Conservation (phyloP, 2,329 filamentous ascomycete species). For the Gnomoniopsis sp. region DNA sequence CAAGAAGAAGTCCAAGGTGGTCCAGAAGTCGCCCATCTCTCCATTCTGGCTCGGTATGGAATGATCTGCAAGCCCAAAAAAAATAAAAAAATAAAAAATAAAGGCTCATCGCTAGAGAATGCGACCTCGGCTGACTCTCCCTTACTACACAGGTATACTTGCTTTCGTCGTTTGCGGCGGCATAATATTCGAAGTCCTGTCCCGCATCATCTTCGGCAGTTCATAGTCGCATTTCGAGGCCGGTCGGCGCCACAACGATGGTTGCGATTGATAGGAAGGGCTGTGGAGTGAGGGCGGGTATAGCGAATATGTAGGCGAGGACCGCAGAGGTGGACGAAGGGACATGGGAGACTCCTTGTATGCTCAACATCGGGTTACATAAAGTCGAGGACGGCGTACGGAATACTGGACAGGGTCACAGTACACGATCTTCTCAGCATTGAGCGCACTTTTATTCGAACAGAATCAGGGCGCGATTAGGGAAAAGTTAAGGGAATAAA, state of each 20-base stretch:
- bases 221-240: conserved; percentile 3
- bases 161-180: conserved; percentile 61
- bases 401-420: conserved; percentile 9
- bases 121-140: conserved; percentile 18
- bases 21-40: conserved; percentile 59
- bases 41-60: conserved; percentile 61
- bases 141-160: conserved; percentile 42
- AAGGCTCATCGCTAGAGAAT: too few species aligned
- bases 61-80: not conserved
- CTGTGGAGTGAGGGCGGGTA: not conserved
- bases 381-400: not conserved
- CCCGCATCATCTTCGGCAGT: conserved; percentile 46
- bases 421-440: conserved; percentile 8
- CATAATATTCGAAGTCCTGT: conserved; percentile 54
- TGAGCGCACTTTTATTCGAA: not conserved
- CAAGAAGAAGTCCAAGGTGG: conserved; percentile 57
- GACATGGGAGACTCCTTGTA: not conserved
- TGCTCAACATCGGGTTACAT: not conserved
- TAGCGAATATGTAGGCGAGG: not conserved
- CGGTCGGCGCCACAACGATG: conserved; percentile 18
- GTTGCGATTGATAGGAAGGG: not conserved
- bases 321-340: not conserved
- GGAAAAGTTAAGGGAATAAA: conserved; percentile 4
- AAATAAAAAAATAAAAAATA: too few species aligned
- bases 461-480: not conserved